Evolutionary conservation across 2,329 filamentous ascomycete species (phyloP), one percentile per base, ranked within the genome.

Genomic region (Sclerotinia borealis): DNA sequence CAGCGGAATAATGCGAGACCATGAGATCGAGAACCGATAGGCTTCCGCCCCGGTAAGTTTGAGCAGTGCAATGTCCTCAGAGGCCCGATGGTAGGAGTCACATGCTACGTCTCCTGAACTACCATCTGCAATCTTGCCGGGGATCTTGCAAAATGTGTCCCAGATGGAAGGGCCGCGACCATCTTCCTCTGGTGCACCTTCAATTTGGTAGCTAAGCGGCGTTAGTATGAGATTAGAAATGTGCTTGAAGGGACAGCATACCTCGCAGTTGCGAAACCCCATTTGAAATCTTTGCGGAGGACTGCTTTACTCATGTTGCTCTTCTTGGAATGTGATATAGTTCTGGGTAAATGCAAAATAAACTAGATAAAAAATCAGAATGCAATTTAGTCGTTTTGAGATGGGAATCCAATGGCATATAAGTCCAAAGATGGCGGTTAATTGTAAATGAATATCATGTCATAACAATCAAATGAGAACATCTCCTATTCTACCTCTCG

Each of bases 21-120:
- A 96, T 25, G 90, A 90, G 67, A 96, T 80, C 55, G 91, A 95
- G 78, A 96, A 96, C 56, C 91, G 89, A 78, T 96, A 96, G 43
- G 85, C 85, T 72, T 84, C 85, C 64, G 90, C 85, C 61, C 90
- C 89, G 31, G 90, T 83, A 58, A 83, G 79, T 78, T 92, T 92
- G 68, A 96, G 80, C 41, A 96, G 83, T 13, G 81, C 84, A 72
- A 96, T 90, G 73, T 96, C 92, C 73, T 91, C 85, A 45, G 80
- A 81, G 58, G 87, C 91, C 60, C 88, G 86, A 77, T 93, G 87
- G 80, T 96, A 96, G 34, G 90, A 93, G 79, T 96, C 91, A 78
- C 92, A 96, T 43, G 92, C 91, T 49, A 90, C 83, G 59, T 85
- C 87, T 59, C 92, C 92, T 49, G 86, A 88, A 69, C 82, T 86